These are phyloP conservation scores for Volutella citrinella DNA, from an alignment of 2,329 filamentous ascomycete species.

Conservation along the genomic window DNA sequence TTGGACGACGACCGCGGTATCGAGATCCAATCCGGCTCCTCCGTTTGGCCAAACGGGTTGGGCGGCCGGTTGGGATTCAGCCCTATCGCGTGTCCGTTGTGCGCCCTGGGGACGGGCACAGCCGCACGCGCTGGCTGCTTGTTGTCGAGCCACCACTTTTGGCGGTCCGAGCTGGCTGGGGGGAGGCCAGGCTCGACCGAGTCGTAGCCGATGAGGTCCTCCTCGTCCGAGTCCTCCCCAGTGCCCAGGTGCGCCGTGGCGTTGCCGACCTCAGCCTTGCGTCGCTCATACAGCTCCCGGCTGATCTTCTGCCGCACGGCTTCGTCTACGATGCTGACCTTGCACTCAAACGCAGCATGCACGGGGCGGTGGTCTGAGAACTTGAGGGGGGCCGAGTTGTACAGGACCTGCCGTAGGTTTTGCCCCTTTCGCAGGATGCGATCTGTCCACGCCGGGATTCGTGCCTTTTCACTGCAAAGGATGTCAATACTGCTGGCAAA, in stretches of 20 bases:
- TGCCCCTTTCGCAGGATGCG: conserved; percentile 83
- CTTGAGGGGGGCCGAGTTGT: conserved; percentile 75
- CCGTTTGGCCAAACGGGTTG: conserved; percentile 75
- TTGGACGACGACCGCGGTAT: conserved; percentile 54
- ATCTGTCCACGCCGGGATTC: conserved; percentile 97
- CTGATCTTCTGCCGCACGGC: conserved; percentile 68
- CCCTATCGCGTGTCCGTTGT: conserved; percentile 51
- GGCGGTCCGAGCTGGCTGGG: conserved; percentile 63
- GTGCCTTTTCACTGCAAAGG: conserved; percentile 70
- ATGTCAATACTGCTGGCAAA: background rate
- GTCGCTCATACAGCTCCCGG: conserved; percentile 69
- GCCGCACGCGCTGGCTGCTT: conserved; percentile 73
- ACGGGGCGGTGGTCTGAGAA: conserved; percentile 98
- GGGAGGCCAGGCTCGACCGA: conserved; percentile 76
- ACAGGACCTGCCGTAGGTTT: conserved; percentile 78
- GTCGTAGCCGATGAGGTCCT: conserved; percentile 78
- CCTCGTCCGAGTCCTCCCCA: conserved; percentile 64
- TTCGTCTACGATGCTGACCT: conserved; percentile 78
- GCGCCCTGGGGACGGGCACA: conserved; percentile 58
- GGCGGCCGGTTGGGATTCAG: conserved; percentile 72
- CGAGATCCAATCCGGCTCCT: conserved; percentile 82
- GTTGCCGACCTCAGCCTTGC: conserved; percentile 63
- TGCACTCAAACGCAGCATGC: conserved; percentile 83
- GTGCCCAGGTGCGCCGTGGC: conserved; percentile 53
- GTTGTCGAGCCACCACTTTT: conserved; percentile 69